phyloP scores from a whole-genome alignment of 495 filamentous ascomycete genomes.

The Aspergillus nidulans region DNA sequence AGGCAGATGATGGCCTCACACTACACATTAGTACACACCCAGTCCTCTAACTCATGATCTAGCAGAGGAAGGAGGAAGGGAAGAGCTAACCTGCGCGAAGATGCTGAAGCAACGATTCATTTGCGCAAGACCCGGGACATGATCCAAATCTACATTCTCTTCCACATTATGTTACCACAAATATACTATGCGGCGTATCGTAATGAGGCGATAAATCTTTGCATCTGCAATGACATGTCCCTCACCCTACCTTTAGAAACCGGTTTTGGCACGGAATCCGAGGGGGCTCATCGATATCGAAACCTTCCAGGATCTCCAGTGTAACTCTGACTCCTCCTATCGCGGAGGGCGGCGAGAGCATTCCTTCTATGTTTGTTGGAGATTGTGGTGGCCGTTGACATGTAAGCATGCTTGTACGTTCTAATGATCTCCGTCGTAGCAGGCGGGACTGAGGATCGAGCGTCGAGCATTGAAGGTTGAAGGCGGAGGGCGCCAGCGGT shows the following conservation, averaged over 20 bases:
- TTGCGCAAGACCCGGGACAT: constrained; percentile 4
- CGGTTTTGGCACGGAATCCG: not conserved
- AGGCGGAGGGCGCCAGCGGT: not conserved
- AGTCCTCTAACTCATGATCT: not conserved
- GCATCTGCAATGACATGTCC: constrained; percentile 36
- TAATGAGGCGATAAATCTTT: constrained; percentile 47
- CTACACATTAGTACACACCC: not conserved
- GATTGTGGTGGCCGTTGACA: not conserved
- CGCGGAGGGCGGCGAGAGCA: not conserved
- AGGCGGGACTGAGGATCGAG: not conserved
- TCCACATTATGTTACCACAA: constrained; percentile 5
- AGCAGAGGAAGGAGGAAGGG: not conserved
- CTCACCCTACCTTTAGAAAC: not conserved
- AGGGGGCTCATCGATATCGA: not conserved
- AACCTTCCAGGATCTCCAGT: not conserved
- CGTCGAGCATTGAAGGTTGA: not conserved
- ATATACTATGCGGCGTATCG: constrained; percentile 8
- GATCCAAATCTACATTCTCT: not conserved
- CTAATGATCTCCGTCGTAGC: not conserved
- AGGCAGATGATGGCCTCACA: constrained; percentile 17
- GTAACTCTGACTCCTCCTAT: not conserved
- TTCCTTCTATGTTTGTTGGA: constrained; percentile 1
- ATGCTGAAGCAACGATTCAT: constrained; percentile 23
- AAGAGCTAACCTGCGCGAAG: constrained; percentile 17
- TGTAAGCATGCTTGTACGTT: not conserved